These are phyloP conservation scores for Myrmaecium sp. DNA, from an alignment of 2,329 filamentous ascomycete genomes.

Conservation along the genomic window DNA sequence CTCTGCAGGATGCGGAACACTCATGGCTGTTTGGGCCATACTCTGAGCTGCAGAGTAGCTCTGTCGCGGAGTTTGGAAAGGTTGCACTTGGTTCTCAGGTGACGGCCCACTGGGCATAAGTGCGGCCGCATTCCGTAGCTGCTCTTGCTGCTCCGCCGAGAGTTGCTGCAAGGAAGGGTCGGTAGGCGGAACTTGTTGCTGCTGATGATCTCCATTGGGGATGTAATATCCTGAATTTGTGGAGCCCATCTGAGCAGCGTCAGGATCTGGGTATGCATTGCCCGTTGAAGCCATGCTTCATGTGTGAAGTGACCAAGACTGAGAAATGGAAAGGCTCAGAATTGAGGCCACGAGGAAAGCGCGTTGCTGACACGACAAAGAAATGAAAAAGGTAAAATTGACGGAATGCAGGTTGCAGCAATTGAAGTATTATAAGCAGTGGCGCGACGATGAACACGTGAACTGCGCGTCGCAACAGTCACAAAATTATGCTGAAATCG, in stretches of 20 bases:
- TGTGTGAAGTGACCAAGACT: too few species aligned
- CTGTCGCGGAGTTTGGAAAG: conserved; percentile 17
- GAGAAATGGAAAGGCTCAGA: conserved; percentile 7
- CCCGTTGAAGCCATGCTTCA: conserved; percentile 16
- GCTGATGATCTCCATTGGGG: conserved; percentile 13
- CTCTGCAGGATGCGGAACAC: conserved; percentile 15
- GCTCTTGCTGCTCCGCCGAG: conserved; percentile 15
- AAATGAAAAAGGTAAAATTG: conserved; percentile 10
- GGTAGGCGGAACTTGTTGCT: conserved; percentile 12
- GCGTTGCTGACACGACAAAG: conserved; percentile 6
- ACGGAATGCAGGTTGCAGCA: not conserved
- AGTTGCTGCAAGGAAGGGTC: conserved; percentile 18
- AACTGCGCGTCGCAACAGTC: too few species aligned
- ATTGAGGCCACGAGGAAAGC: conserved; percentile 4
- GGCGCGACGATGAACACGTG: too few species aligned
- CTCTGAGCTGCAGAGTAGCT: conserved; percentile 20
- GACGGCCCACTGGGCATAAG: conserved; percentile 14
- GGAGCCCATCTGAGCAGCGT: conserved; percentile 14
- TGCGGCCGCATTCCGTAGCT: conserved; percentile 15
- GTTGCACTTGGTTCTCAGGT: conserved; percentile 16
- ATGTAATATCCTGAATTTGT: conserved; percentile 12
- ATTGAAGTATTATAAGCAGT: too few species aligned
- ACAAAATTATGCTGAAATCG: too few species aligned
- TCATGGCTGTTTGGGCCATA: conserved; percentile 21
- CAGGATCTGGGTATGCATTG: conserved; percentile 14